Evolutionary conservation across 179 eudicot genomes (phyloP).

Genomic region (Dionaea muscipula): DNA sequence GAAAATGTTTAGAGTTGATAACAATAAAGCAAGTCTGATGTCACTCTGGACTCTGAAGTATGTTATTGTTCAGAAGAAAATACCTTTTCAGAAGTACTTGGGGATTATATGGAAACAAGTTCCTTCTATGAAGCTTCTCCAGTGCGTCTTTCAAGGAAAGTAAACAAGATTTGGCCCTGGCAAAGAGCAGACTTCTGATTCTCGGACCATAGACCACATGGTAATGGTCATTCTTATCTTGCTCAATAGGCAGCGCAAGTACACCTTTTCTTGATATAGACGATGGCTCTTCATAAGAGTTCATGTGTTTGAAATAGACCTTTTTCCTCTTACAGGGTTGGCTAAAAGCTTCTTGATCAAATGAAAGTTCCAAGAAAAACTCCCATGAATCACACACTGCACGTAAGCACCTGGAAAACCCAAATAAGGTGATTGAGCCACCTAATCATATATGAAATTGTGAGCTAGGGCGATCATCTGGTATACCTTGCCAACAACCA

Average conservation of each 20-base stretch:
- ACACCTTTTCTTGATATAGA: conserved; percentile 14
- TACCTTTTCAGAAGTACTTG: conserved; percentile 70
- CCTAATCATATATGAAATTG: not conserved
- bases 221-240: conserved; percentile 11
- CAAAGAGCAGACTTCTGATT: conserved; percentile 22
- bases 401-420: conserved; percentile 52
- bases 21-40: not conserved
- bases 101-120: conserved; percentile 83
- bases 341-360: conserved; percentile 10
- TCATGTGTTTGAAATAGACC: conserved; percentile 11
- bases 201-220: conserved; percentile 12
- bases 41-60: not conserved
- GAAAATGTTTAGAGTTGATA: too few species aligned
- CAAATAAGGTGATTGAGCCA: not conserved
- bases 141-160: conserved; percentile 48
- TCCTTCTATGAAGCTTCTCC: conserved; percentile 48
- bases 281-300: conserved; percentile 12
- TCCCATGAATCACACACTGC: conserved; percentile 51
- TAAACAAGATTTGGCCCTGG: conserved; percentile 51
- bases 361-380: conserved; percentile 33
- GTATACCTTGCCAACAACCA: not conserved
- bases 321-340: conserved; percentile 36
- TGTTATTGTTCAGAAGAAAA: conserved; percentile 5
- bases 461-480: too few species aligned
- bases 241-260: conserved; percentile 10